A percentile compares a stretch with the other conserved stretches of the same genome.
These are phyloP conservation scores for Aspergillus homomorphus DNA, from an alignment of 495 filamentous ascomycete genomes.

Conservation along the genomic window DNA sequence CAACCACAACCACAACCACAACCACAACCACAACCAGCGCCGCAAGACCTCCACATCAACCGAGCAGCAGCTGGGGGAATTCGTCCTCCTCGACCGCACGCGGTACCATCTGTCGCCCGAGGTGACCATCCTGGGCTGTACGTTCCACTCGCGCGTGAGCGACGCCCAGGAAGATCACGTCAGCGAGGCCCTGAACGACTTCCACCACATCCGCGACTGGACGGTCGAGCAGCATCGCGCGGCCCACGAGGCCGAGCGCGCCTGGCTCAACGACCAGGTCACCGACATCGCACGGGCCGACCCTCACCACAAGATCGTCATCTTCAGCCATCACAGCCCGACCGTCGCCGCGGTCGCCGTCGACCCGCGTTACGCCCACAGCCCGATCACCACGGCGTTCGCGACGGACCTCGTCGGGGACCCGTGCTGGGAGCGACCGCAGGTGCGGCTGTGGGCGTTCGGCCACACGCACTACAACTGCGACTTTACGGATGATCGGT, in stretches of 20 bases:
- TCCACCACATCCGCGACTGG: conserved; percentile 48
- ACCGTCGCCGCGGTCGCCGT: conserved; percentile 29
- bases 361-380: conserved; percentile 42
- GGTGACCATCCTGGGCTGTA: conserved; percentile 48
- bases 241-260: conserved; percentile 40
- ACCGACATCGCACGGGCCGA: conserved; percentile 30
- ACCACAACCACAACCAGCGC: too few relatives aligned
- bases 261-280: conserved; percentile 52
- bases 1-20: conserved; percentile 1
- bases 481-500: conserved; percentile 33
- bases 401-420: conserved; percentile 45
- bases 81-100: conserved; percentile 46
- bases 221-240: conserved; percentile 39
- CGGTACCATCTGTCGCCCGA: conserved; percentile 34
- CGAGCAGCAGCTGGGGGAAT: conserved; percentile 29
- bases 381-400: conserved; percentile 40
- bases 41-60: too few relatives aligned
- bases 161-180: conserved; percentile 22
- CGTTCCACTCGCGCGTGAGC: conserved; percentile 25
- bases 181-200: conserved; percentile 45
- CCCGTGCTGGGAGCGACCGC: conserved; percentile 41
- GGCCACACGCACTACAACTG: conserved; percentile 57
- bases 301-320: conserved; percentile 37
- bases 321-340: conserved; percentile 56
- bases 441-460: conserved; percentile 54